A percentile compares a stretch with the other conserved stretches of the same genome.
phyloP scores from a whole-genome alignment of 371 early-diverging fungal genomes.

The Mortierella sp. region DNA sequence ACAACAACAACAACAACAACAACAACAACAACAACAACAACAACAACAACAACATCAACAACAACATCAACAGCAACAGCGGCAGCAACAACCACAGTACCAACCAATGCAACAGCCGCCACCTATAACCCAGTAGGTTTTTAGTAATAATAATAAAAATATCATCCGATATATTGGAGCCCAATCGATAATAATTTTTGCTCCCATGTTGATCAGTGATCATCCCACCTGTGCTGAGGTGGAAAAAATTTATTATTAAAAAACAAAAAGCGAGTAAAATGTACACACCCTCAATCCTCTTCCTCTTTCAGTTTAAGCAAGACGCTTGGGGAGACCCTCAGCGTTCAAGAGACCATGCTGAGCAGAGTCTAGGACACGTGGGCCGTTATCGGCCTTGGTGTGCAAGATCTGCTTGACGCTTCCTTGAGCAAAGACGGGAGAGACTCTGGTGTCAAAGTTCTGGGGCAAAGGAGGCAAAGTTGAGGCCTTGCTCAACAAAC shows the following conservation, averaged over 20 bases:
- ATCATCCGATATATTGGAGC: neutral
- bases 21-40: no score
- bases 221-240: neutral
- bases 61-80: conserved; percentile 26
- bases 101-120: conserved; percentile 6
- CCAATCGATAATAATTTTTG: neutral
- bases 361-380: conserved; percentile 75
- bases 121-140: neutral
- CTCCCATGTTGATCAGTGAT: neutral
- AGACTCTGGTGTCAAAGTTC: conserved; percentile 66
- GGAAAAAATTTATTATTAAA: neutral
- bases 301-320: conserved; percentile 24
- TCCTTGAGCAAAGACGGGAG: conserved; percentile 76
- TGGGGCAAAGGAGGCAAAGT: conserved; percentile 60
- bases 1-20: no score
- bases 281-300: no score
- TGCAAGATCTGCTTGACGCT: conserved; percentile 90
- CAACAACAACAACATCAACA: no score
- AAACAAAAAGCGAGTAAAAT: neutral
- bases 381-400: conserved; percentile 94
- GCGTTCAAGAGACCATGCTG: conserved; percentile 72
- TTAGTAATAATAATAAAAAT: neutral
- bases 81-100: conserved; percentile 8
- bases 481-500: conserved; percentile 54
- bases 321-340: conserved; percentile 67